Evolutionary conservation across 2,329 filamentous ascomycete genomes (phyloP), one percentile per base, ranked within the genome.

Genomic region (Trichoderma lentiforme): DNA sequence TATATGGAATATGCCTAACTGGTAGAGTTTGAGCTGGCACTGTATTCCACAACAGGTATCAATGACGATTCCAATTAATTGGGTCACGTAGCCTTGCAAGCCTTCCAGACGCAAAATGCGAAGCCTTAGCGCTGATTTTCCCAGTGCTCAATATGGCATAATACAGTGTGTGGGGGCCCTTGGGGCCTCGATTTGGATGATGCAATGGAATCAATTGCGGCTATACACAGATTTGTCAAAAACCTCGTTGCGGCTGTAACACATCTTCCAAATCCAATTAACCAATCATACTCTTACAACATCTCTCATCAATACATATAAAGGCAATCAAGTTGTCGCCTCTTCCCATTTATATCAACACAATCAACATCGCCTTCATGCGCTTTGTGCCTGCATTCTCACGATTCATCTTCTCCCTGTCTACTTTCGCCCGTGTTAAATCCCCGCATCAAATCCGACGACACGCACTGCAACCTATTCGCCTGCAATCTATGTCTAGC

Each of bases 401-500:
- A 70, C 84, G 81, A 67, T 77, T 89, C 72, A 76, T 86, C 74
- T 85, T 83, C 77, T 82, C 83, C 5, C 78, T 88, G 73, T 86
- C 85, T 73, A 83, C 80, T 76, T 79, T 86, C 76, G 82, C 82
- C 61, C 82, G 82, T 70, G 76, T 78, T 69, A 79, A 79, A 76
- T 76, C 79, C 73, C 76, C 78, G 71, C 79, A 74, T 34, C 73
- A 24, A 39, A 56, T 24, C 30, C 70, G 61, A 51, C 51, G 72
- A 32, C 72, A 72, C 36, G 62, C 74, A 51, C 74, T 76, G 30
- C 79, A 75, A 73, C 78, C 74, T 66, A 74, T 75, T 68, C 80
- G 74, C 73, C 76, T 80, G 66, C 81, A 79, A 72, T 91, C 92
- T 77, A 94, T 95, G 89, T 91, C 93, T 68, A 88, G 87, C 2